Conservation (phyloP, 768 basidiomycete genomes). For the Gloeophyllum trabeum region DNA sequence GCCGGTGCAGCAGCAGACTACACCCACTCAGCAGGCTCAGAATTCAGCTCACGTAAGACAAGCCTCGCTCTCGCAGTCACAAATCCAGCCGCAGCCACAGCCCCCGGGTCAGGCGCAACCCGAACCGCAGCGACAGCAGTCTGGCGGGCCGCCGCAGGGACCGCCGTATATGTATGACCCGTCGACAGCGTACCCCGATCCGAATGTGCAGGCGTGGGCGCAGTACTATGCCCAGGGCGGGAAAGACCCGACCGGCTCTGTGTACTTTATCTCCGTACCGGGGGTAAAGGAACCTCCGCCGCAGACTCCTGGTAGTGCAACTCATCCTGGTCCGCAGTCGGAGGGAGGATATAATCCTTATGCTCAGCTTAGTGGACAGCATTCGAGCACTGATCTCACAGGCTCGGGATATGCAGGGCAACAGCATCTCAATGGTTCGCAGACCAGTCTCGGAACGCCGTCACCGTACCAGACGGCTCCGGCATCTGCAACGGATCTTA, state of each 20-base stretch:
- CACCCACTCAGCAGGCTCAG: background rate
- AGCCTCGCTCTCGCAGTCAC: background rate
- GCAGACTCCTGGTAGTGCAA: no score
- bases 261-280: constrained; percentile 74
- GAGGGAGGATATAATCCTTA: no score
- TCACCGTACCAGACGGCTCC: no score
- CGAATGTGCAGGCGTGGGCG: constrained; percentile 81
- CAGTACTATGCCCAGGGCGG: constrained; percentile 79
- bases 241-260: constrained; percentile 57
- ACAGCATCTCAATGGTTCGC: no score
- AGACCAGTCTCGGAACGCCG: no score
- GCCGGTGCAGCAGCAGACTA: constrained; percentile 14
- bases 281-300: constrained; percentile 44
- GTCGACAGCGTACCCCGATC: constrained; percentile 56
- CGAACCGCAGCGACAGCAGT: constrained; percentile 10
- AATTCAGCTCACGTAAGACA: background rate
- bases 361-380: no score
- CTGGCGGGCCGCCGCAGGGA: constrained; percentile 19
- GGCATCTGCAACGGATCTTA: no score
- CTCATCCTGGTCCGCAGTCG: no score
- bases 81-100: constrained; percentile 1
- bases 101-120: constrained; percentile 9
- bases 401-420: no score
- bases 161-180: constrained; percentile 54
- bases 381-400: no score